Conservation (phyloP, 257 asterid genomes). For the Anisodus tanguticus region DNA sequence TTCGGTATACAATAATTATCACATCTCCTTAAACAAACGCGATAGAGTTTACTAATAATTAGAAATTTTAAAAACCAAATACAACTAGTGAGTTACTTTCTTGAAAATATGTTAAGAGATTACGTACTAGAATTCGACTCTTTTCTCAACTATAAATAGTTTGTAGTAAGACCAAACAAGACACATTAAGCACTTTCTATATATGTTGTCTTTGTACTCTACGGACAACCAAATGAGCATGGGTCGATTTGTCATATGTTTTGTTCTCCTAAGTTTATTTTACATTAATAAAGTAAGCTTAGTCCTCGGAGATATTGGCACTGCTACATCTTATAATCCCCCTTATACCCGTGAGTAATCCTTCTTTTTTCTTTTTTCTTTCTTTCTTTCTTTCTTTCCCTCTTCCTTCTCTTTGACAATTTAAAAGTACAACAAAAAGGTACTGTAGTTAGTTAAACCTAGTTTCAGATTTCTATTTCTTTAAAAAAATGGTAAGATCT, state of each 20-base stretch:
- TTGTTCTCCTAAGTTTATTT: conserved; percentile 8
- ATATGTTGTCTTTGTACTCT: background rate
- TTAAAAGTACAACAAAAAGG: too few species aligned
- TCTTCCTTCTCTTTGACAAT: background rate
- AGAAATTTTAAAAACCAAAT: background rate
- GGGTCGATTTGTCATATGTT: conserved; percentile 13
- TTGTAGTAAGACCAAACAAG: background rate
- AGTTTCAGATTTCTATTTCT: too few species aligned
- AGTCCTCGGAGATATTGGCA: conserved; percentile 41
- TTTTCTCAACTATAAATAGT: conserved; percentile 14
- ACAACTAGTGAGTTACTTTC: background rate
- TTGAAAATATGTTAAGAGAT: background rate
- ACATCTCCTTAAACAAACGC: background rate
- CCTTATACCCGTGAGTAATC: conserved; percentile 39
- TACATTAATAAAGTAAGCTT: background rate
- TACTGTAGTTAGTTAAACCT: too few species aligned
- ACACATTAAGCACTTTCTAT: background rate
- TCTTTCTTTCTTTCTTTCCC: background rate
- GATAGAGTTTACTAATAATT: conserved; percentile 7
- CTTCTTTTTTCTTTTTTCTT: background rate
- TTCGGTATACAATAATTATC: background rate
- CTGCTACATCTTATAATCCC: conserved; percentile 41
- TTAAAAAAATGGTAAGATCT: too few species aligned
- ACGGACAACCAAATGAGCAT: conserved; percentile 9
- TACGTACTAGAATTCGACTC: background rate